Evolutionary conservation across 2,329 filamentous ascomycete genomes (phyloP).

Genomic region (Aspergillus uvarum): DNA sequence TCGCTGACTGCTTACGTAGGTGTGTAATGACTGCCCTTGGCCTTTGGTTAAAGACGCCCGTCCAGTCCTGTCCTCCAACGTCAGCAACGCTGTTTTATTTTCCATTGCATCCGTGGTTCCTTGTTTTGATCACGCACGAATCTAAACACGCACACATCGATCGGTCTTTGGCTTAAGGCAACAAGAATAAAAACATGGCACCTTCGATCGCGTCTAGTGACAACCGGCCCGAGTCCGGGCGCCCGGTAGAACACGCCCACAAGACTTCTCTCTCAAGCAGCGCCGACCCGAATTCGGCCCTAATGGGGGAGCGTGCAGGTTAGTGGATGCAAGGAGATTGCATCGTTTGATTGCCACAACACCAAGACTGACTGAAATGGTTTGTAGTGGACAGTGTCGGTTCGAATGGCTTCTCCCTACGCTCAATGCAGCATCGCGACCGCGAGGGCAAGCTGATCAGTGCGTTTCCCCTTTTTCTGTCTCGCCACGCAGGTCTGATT

Average conservation of each 20-base stretch:
- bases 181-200: neutral
- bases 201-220: neutral
- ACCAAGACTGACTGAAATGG: neutral
- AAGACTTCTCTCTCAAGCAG: neutral
- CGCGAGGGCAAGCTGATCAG: slow-evolving; percentile 74
- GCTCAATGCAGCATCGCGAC: slow-evolving; percentile 74
- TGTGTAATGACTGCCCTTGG: neutral
- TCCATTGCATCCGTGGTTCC: neutral
- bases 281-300: neutral
- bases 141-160: neutral
- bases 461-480: slow-evolving; percentile 40
- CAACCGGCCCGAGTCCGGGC: neutral
- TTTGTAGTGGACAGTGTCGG: slow-evolving; percentile 4
- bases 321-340: neutral
- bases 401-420: slow-evolving; percentile 60
- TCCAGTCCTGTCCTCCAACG: neutral
- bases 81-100: neutral
- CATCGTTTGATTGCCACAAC: neutral
- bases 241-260: neutral
- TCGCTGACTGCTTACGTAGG: neutral
- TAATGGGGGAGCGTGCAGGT: neutral
- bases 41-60: neutral
- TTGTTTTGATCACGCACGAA: neutral
- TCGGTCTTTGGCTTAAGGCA: neutral
- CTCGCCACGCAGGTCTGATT: slow-evolving; percentile 13